Percentiles rank a stretch among this genome's conserved stretches.
Conservation (phyloP, 805 yeast species). For the Suhomyces vadensis region DNA sequence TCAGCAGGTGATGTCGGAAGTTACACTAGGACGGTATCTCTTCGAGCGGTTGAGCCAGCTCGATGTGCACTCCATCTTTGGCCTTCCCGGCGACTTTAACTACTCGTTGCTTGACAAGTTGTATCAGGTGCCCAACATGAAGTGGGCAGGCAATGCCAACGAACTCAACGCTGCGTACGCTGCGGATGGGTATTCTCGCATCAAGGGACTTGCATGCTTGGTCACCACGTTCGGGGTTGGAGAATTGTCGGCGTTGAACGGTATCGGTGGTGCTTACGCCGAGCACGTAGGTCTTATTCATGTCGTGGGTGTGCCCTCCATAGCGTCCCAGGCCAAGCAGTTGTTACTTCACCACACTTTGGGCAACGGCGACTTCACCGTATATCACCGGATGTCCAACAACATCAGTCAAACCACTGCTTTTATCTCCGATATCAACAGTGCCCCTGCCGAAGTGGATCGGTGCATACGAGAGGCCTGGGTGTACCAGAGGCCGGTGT, state of each 20-base stretch:
- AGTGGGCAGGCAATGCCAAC: conserved; percentile 42
- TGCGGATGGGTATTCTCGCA: conserved; percentile 28
- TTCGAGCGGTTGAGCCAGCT: conserved; percentile 36
- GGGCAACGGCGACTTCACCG: conserved; percentile 46
- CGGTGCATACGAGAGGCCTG: conserved; percentile 34
- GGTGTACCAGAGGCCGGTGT: conserved; percentile 35
- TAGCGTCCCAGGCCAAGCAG: conserved; percentile 35
- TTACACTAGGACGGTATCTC: conserved; percentile 32
- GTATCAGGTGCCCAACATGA: conserved; percentile 30
- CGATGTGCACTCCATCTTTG: conserved; percentile 32
- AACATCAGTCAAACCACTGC: conserved; percentile 34
- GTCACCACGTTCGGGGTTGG: conserved; percentile 39
- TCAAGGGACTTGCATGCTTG: conserved; percentile 30
- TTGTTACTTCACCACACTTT: conserved; percentile 44
- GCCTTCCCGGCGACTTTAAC: conserved; percentile 39
- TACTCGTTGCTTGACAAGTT: conserved; percentile 34
- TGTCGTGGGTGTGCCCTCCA: conserved; percentile 37
- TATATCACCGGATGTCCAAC: conserved; percentile 36
- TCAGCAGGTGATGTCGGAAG: conserved; percentile 33
- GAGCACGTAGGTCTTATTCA: conserved; percentile 38
- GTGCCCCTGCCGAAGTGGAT: conserved; percentile 35
- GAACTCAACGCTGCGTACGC: conserved; percentile 32
- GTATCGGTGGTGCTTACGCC: conserved; percentile 37
- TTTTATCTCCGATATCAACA: conserved; percentile 26
- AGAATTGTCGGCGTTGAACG: conserved; percentile 38